Percentiles rank a stretch among this genome's conserved stretches.
phyloP scores from a whole-genome alignment of 495 filamentous ascomycete species.

The Aspergillus bertholletiae region DNA sequence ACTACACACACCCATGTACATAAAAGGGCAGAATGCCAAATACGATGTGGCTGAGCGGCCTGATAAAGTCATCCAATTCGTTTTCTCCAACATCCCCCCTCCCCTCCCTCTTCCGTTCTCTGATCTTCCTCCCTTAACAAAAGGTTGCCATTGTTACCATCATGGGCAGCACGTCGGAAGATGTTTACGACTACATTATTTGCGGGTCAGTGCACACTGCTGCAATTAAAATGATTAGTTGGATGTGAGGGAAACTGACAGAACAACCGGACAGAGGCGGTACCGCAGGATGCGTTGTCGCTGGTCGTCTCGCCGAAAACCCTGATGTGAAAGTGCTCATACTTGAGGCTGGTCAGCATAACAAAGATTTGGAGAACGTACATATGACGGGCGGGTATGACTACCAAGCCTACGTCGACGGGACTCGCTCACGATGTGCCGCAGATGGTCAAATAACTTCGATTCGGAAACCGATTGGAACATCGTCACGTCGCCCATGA shows the following conservation, averaged over 20 bases:
- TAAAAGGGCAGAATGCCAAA: too few species aligned
- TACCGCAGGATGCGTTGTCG: slow-evolving; percentile 57
- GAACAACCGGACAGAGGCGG: slow-evolving; percentile 43
- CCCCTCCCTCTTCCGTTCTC: background rate
- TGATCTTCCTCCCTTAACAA: background rate
- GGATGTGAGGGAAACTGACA: background rate
- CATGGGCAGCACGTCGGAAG: too few species aligned
- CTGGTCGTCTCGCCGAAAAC: slow-evolving; percentile 59
- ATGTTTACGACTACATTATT: background rate
- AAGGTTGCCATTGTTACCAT: background rate
- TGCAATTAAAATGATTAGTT: background rate
- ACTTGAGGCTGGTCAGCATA: slow-evolving; percentile 52
- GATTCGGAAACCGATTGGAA: slow-evolving; percentile 55
- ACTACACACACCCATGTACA: too few species aligned
- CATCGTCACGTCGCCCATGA: slow-evolving; percentile 50
- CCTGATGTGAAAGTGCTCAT: slow-evolving; percentile 49
- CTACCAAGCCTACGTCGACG: background rate
- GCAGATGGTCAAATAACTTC: slow-evolving; percentile 41
- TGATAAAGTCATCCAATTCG: too few species aligned
- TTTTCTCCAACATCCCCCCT: background rate
- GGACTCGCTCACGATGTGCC: background rate
- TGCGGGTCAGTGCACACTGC: background rate
- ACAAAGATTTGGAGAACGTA: slow-evolving; percentile 42
- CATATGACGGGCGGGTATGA: slow-evolving; percentile 44
- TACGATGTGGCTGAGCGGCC: too few species aligned